Percentiles rank a stretch among this genome's conserved stretches.
Conservation (phyloP, 1,284 basidiomycete species). For the Fomitopsis betulina region DNA sequence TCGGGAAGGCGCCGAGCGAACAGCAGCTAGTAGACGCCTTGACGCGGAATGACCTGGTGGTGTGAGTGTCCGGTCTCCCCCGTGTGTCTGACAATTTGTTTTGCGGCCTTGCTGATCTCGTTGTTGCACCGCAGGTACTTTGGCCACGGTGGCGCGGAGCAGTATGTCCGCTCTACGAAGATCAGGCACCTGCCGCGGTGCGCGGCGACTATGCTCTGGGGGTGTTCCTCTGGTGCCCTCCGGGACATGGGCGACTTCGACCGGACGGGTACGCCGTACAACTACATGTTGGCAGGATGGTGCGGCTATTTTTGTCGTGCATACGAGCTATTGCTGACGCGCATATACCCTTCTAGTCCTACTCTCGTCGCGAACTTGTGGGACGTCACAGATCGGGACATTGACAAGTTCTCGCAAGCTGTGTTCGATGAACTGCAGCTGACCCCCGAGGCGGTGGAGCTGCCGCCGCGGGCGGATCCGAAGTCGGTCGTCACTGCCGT, state of each 20-base stretch:
- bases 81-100: not conserved
- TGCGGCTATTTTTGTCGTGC: conserved; percentile 37
- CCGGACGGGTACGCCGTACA: conserved; percentile 84
- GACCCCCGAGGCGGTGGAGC: conserved; percentile 32
- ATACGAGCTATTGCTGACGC: not conserved
- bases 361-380: conserved; percentile 93
- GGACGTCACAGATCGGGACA: conserved; percentile 98
- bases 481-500: conserved; percentile 77
- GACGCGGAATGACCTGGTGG: conserved; percentile 70
- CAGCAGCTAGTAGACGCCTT: conserved; percentile 76
- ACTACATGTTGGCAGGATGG: conserved; percentile 97
- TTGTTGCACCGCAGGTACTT: conserved; percentile 67
- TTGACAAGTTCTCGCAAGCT: conserved; percentile 85
- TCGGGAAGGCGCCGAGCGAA: conserved; percentile 75
- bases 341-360: conserved; percentile 49
- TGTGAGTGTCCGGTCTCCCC: conserved; percentile 52
- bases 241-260: conserved; percentile 93
- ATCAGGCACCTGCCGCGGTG: conserved; percentile 79
- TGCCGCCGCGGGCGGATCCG: conserved; percentile 25
- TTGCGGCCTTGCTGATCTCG: conserved; percentile 6
- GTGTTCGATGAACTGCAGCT: conserved; percentile 79
- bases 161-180: conserved; percentile 86
- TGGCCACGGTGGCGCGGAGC: conserved; percentile 94
- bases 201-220: conserved; percentile 97
- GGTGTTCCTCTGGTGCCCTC: conserved; percentile 91